Conservation (phyloP, 495 filamentous ascomycete species). For the Poronia punctata region DNA sequence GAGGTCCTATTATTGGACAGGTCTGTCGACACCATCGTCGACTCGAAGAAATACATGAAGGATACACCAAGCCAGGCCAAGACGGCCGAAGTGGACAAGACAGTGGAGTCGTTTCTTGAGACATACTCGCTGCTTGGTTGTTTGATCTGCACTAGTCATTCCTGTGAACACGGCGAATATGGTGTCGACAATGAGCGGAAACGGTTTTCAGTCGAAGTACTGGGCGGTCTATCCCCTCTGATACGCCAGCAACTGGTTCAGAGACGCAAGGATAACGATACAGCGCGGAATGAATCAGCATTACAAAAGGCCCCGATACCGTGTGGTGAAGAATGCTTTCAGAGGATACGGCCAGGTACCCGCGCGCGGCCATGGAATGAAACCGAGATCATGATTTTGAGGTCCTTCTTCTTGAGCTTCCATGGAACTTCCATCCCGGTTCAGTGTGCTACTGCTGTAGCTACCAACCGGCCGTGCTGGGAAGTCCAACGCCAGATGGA, state of each 20-base stretch:
- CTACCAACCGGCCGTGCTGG: constrained; percentile 42
- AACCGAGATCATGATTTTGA: constrained; percentile 32
- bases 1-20: constrained; percentile 40
- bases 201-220: constrained; percentile 34
- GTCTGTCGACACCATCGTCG: constrained; percentile 34
- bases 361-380: constrained; percentile 32
- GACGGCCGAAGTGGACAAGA: constrained; percentile 16
- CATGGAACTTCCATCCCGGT: constrained; percentile 30
- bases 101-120: constrained; percentile 30
- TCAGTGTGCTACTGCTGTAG: constrained; percentile 34
- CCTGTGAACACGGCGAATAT: constrained; percentile 46
- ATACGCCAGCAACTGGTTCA: constrained; percentile 20
- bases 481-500: constrained; percentile 42
- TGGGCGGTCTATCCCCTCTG: constrained; percentile 20
- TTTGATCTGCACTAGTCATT: constrained; percentile 40
- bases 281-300: constrained; percentile 2
- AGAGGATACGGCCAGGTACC: constrained; percentile 23
- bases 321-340: constrained; percentile 37
- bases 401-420: constrained; percentile 29
- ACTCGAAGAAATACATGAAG: constrained; percentile 38
- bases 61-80: constrained; percentile 32
- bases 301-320: constrained; percentile 15
- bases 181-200: constrained; percentile 37
- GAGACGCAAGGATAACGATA: constrained; percentile 8
- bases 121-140: constrained; percentile 41